Base-by-base conservation (phyloP, 2,329 filamentous ascomycete species). In the Ascochyta koolunga region DNA sequence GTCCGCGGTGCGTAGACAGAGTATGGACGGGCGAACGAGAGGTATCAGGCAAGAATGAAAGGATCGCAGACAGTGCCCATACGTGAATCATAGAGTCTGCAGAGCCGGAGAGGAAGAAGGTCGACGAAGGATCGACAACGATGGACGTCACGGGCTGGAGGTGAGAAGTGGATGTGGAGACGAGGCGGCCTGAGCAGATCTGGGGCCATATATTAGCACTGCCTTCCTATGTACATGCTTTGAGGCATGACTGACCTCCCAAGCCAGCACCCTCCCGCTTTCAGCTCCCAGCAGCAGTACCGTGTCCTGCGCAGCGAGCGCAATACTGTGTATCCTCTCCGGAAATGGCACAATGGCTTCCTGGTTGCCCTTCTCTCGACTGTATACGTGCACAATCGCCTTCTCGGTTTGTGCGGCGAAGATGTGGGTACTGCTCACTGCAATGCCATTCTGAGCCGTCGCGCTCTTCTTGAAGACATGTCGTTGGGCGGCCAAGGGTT, bases 321-420 rank as follows among this genome's bases (percentile, higher is more conserved):
- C 83, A 66, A 96, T 78, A 75, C 89, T 92, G 60, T 86, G 87
- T 68, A 99, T 91, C 66, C 87, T 85, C 76, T 98, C 93, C 0
- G 89, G 87, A 67, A 99, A 96, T 0, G 93, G 89, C 18, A 98
- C 86, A 16, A 91, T 84, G 6, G 91, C 89, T 77, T 98, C 93
- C 71, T 97, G 92, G 65, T 90, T 95, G 24, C 90, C 90, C 59
- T 90, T 89, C 54, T 87, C 82, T 50, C 92, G 84, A 53, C 85
- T 93, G 77, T 98, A 99, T 50, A 99, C 91, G 76, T 98, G 91
- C 1, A 99, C 84, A 36, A 96, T 90, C 0, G 92, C 91, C 76
- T 96, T 98, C 61, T 93, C 92, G 43, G 89, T 83, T 74, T 99
- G 95, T 4, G 91, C 93, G 4, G 93, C 89, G 72, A 96, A 99